Evolutionary conservation across 2,329 filamentous ascomycete species (phyloP).

Genomic region (Hortaea werneckii): DNA sequence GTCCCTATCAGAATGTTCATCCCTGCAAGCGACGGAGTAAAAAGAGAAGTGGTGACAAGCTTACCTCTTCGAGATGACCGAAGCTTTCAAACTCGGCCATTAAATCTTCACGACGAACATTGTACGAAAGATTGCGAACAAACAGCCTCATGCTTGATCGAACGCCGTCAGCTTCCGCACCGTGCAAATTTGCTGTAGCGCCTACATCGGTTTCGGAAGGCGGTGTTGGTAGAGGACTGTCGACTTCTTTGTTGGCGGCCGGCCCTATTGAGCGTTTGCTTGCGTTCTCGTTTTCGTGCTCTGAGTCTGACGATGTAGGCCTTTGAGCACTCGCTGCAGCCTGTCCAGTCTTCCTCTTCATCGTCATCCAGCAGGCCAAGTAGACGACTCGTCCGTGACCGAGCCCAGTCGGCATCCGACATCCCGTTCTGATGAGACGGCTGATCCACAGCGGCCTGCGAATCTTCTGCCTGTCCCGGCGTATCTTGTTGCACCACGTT

Average conservation of each 20-base stretch:
- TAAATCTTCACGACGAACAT: slow-evolving; percentile 66
- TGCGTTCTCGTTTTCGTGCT: too few species aligned
- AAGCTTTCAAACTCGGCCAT: slow-evolving; percentile 60
- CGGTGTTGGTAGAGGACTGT: slow-evolving; percentile 14
- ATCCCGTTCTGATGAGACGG: slow-evolving; percentile 31
- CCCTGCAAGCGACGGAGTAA: slow-evolving; percentile 39
- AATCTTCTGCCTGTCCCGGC: too few species aligned
- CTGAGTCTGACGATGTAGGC: too few species aligned
- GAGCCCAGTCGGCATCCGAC: slow-evolving; percentile 83
- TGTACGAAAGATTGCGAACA: slow-evolving; percentile 78
- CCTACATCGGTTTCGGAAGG: slow-evolving; percentile 19
- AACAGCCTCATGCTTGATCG: slow-evolving; percentile 70
- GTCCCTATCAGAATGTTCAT: slow-evolving; percentile 99
- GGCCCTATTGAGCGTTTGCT: slow-evolving; percentile 1
- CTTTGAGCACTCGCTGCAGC: slow-evolving; percentile 3
- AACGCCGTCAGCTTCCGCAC: slow-evolving; percentile 49
- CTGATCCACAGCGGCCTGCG: too few species aligned
- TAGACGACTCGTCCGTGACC: slow-evolving; percentile 75
- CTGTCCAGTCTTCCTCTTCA: slow-evolving; percentile 29
- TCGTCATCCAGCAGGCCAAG: slow-evolving; percentile 75
- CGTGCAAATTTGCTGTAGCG: slow-evolving; percentile 21
- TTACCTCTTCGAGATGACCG: slow-evolving; percentile 79
- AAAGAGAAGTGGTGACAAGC: slow-evolving; percentile 28
- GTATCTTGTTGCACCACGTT: too few species aligned
- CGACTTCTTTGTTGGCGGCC: slow-evolving; percentile 21